These are phyloP conservation scores for Pouteria glomerata DNA, from an alignment of 148 eudicot species.

Conservation along the genomic window DNA sequence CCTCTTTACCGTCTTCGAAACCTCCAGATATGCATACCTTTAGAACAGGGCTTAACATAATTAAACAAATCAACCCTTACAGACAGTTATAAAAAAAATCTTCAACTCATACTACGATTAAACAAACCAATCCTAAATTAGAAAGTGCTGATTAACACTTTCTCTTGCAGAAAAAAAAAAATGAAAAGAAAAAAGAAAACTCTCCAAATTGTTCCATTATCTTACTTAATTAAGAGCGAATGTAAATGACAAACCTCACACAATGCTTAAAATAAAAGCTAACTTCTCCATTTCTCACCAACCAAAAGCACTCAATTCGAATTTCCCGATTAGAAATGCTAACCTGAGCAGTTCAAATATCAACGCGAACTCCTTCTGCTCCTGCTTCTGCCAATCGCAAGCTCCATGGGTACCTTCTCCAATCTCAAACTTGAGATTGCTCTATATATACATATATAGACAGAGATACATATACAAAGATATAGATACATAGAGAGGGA, in stretches of 20 bases:
- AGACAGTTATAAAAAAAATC: not conserved
- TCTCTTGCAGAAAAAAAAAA: not conserved
- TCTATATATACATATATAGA: not conserved
- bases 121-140: not conserved
- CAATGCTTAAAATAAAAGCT: not conserved
- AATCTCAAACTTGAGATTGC: not conserved
- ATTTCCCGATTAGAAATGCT: not conserved
- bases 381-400: not conserved
- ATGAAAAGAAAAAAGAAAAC: too few species aligned
- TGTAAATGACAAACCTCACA: not conserved
- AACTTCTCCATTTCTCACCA: not conserved
- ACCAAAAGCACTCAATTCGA: not conserved
- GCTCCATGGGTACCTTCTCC: constrained; percentile 31
- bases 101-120: not conserved
- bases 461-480: not conserved
- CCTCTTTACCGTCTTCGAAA: constrained; percentile 48
- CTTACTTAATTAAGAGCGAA: not conserved
- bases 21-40: constrained; percentile 51
- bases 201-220: not conserved
- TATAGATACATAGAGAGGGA: not conserved
- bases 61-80: constrained; percentile 16
- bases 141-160: too few species aligned
- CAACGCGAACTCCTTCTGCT: constrained; percentile 24
- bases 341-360: constrained; percentile 49
- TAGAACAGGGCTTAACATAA: constrained; percentile 46